phyloP scores from a whole-genome alignment of 805 yeast genomes.

The Spathaspora arborariae region DNA sequence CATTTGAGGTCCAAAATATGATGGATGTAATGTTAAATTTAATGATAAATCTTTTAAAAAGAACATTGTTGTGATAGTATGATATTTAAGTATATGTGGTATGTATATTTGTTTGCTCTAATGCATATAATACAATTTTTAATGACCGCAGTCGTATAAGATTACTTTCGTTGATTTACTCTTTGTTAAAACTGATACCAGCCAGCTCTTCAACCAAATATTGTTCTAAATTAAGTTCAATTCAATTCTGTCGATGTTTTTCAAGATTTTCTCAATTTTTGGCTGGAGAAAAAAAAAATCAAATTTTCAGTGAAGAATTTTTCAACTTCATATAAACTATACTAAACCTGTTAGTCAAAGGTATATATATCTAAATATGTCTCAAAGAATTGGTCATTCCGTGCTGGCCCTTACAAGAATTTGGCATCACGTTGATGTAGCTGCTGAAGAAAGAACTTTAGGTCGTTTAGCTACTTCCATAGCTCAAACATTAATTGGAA shows the following conservation, averaged over 20 bases:
- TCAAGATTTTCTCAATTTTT: neutral
- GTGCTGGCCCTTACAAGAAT: constrained; percentile 76
- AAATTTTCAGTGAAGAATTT: constrained; percentile 1
- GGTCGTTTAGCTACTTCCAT: constrained; percentile 91
- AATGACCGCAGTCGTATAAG: neutral
- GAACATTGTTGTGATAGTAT: constrained; percentile 29
- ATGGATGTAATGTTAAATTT: constrained; percentile 91
- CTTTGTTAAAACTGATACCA: neutral
- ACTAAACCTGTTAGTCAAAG: too few species aligned
- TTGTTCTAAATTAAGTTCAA: neutral
- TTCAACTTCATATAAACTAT: neutral
- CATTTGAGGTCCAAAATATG: constrained; percentile 97
- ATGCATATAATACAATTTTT: neutral
- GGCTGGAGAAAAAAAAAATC: neutral
- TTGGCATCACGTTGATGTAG: constrained; percentile 96
- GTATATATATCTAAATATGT: constrained; percentile 16
- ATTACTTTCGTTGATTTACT: neutral
- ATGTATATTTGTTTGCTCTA: neutral
- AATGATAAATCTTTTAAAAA: constrained; percentile 80
- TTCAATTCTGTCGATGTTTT: constrained; percentile 1
- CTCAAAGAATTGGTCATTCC: constrained; percentile 41
- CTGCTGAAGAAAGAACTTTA: constrained; percentile 76
- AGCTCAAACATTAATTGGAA: constrained; percentile 89
- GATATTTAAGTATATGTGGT: neutral
- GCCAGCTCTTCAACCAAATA: neutral